Conservation (phyloP, 2,329 filamentous ascomycete species). For the Trichoderma sp. region DNA sequence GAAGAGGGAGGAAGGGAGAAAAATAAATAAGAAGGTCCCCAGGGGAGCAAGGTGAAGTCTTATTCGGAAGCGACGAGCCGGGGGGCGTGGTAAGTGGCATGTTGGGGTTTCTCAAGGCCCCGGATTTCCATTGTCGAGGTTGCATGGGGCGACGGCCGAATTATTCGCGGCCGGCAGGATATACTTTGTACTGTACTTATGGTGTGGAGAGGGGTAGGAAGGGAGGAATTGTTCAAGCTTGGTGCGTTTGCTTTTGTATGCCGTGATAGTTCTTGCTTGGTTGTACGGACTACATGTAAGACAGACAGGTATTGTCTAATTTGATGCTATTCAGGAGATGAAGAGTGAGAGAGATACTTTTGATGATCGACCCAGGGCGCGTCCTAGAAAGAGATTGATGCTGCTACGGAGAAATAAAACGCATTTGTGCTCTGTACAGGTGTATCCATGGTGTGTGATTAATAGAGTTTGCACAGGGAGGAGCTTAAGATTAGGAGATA, state of each 20-base stretch:
- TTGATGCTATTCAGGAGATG: background rate
- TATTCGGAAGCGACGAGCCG: slow-evolving; percentile 17
- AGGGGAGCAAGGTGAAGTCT: slow-evolving; percentile 15
- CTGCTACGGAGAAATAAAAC: background rate
- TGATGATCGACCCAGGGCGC: background rate
- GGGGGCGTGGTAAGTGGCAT: slow-evolving; percentile 9
- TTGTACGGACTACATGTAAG: background rate
- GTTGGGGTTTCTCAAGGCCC: slow-evolving; percentile 16
- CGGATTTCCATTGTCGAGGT: slow-evolving; percentile 1
- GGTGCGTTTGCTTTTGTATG: background rate
- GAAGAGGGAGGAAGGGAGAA: background rate
- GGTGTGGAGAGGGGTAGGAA: background rate
- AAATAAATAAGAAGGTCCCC: background rate
- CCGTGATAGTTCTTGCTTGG: too few relatives aligned
- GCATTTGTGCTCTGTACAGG: background rate
- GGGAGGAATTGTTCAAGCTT: background rate
- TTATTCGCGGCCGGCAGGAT: background rate
- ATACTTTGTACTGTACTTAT: background rate
- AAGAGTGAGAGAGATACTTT: background rate
- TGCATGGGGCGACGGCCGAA: slow-evolving; percentile 2
- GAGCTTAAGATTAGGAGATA: background rate
- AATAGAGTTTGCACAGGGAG: slow-evolving; percentile 2
- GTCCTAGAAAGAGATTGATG: background rate
- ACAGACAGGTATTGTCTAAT: background rate
- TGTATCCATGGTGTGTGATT: background rate